Base-by-base conservation (phyloP, 129 eudicot species). In the Pseudognaphalium luteoalbum region DNA sequence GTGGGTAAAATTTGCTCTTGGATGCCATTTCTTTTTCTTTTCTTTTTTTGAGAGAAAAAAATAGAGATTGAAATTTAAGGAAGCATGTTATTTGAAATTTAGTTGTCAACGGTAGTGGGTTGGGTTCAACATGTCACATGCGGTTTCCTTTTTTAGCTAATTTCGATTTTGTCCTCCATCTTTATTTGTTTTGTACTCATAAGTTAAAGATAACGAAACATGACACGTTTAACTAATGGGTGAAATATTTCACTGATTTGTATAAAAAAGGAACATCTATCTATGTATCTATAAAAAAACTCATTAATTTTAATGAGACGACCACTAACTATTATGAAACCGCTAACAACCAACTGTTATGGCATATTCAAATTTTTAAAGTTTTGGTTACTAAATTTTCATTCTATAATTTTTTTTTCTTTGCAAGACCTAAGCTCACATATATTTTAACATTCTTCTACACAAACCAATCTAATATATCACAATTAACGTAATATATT, bases 51-150 rank as follows among this genome's bases (percentile, higher is more conserved):
- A 44, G 54, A 60, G 52, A 72, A 10, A 25, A 25, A 76, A 42
- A 33, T 54, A 35, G 63, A 39, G 42, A 72, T 51, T 3, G 21
- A 5, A 60, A 29, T 25, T 61, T 11, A 25, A 11, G 35, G 63
- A 61, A 65, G 70, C 32, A 16, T 29, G 30, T 22, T 28, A 57
- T 39, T 72, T 70, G 65, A 71, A 71, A 57, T 34, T 47, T 21
- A 39, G 60, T 74, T 32, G 80, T 80, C 83, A 80, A 80, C 80
- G 80, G 83, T 30, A 74, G 74, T 68, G 52, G 56, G 76, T 70
- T 32, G 37, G 3, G 22, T 73, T 73, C 75, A 47, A 68, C 83
- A 80, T 73, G 70, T 30, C 12, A 15, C 69, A 37, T 37, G 64
- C 73, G 30, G 57, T 67, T 80, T 80, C 74, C 75, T 28, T 29